Evolutionary conservation across 2,329 filamentous ascomycete species (phyloP), one percentile per base, ranked within the genome.

Genomic region (Berkeleyomyces rouxiae): DNA sequence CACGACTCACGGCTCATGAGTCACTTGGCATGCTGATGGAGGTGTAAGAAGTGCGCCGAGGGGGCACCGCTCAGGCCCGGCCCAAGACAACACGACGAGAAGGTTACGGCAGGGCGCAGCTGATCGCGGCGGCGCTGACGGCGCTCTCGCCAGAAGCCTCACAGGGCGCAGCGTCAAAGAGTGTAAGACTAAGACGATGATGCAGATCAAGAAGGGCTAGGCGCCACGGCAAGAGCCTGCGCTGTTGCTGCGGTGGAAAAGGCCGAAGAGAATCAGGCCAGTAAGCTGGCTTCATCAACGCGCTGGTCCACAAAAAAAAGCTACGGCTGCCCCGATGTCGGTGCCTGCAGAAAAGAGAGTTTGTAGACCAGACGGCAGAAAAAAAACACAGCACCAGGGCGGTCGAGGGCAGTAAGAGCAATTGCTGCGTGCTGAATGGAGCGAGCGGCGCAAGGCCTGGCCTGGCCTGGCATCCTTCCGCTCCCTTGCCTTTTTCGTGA

Each of bases 241-340:
- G 16, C 36, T n/a, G 11, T 5, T 37, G 7, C 36, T n/a, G 36
- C 51, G 13, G 51, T 39, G 39, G 31, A 39, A 39, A 23, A 36
- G n/a, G 31, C 49, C 36, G 11, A 39, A 46, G 3, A n/a, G 33
- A 23, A 55, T 31, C 11, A 55, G 33, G 33, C 36, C 51, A 55
- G 51, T 55, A 9, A 55, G 51, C 16, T 39, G 33, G 39, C 11
- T 13, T 55, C 51, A 55, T 55, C 13, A 13, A n/a, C 13, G 36
- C 51, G n/a, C n/a, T 37, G 63, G 42, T 64, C 63, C 63, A 64
- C 63, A 64, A 62, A 59, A 59, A 42, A 37, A 59, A 55, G 53
- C 59, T 44, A 33, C 61, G 63, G 55, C 57, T 31, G 46, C 61
- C 59, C 63, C 63, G 63, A 64, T 64, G 63, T 64, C 63, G 63